Percentiles rank a stretch among this genome's conserved stretches.
phyloP scores from a whole-genome alignment of 768 basidiomycete species.

The Trametes maxima region DNA sequence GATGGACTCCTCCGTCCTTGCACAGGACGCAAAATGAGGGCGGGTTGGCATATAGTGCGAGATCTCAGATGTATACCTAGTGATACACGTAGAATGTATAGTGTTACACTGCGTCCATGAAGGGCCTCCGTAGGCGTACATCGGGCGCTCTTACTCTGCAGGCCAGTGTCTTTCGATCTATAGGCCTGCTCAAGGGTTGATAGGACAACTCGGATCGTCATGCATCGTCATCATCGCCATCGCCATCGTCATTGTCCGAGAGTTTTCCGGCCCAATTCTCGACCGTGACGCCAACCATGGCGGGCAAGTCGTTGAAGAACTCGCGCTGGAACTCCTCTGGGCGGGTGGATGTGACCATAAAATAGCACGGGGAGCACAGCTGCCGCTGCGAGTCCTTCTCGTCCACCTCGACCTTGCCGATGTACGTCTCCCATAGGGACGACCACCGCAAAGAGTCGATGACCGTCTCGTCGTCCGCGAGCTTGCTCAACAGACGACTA shows the following conservation, averaged over 20 bases:
- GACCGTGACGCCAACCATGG: constrained; percentile 4
- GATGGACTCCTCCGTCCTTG: not conserved
- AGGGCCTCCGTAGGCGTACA: too few relatives aligned
- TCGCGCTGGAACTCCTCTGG: not conserved
- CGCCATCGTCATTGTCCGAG: not conserved
- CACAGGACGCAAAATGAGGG: not conserved
- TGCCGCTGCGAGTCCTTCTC: not conserved
- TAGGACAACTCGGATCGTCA: not conserved
- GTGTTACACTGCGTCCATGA: not conserved
- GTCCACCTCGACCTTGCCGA: not conserved
- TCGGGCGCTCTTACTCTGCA: too few relatives aligned
- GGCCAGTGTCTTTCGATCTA: too few relatives aligned
- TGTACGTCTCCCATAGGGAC: not conserved
- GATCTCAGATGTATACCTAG: constrained; percentile 1
- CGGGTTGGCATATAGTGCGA: not conserved
- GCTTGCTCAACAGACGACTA: not conserved
- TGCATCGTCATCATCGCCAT: not conserved
- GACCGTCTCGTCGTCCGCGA: constrained; percentile 1
- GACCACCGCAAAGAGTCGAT: not conserved
- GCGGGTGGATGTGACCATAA: not conserved
- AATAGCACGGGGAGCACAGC: constrained; percentile 7
- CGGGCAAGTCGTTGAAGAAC: not conserved
- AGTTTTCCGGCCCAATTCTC: not conserved
- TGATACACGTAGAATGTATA: constrained; percentile 1
- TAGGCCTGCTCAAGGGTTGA: too few relatives aligned